A percentile compares a stretch with the other conserved stretches of the same genome.
phyloP scores from a whole-genome alignment of 139 green algal species.

The Chlamydomonas schloesseri region DNA sequence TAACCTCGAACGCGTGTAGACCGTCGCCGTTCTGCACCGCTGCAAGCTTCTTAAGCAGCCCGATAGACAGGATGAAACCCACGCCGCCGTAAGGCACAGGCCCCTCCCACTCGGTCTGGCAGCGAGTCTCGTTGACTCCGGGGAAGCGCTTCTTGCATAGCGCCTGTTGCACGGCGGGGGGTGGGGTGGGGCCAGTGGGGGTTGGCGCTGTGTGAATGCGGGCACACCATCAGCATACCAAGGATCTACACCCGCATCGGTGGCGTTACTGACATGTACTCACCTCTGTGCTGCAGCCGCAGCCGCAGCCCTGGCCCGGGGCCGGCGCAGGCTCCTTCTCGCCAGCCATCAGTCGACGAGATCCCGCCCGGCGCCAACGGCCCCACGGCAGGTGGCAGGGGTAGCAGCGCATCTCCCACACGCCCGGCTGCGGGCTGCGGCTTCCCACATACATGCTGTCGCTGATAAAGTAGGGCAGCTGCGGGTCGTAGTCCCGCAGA shows the following conservation, averaged over 20 bases:
- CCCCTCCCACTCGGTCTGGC: conserved; percentile 25
- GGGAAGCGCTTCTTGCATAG: conserved; percentile 33
- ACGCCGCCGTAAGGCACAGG: conserved; percentile 35
- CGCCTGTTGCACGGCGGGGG: no score
- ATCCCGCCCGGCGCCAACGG: not conserved
- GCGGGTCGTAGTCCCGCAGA: conserved; percentile 29
- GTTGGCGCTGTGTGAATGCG: no score
- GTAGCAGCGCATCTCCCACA: conserved; percentile 37
- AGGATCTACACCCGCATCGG: no score
- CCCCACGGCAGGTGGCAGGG: conserved; percentile 36
- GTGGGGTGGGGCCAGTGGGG: no score
- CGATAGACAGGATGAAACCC: conserved; percentile 39
- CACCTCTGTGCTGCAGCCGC: conserved; percentile 20
- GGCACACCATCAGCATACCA: no score
- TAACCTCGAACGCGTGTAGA: conserved; percentile 27
- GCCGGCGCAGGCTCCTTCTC: not conserved
- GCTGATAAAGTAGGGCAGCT: conserved; percentile 22
- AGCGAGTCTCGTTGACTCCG: conserved; percentile 9
- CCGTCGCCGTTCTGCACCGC: not conserved
- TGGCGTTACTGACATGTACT: no score
- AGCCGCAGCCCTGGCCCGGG: conserved; percentile 2
- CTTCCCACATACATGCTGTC: conserved; percentile 29
- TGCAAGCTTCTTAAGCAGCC: conserved; percentile 20
- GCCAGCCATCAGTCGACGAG: not conserved
- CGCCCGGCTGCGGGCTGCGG: conserved; percentile 24